Percentiles rank a stretch among this genome's conserved stretches.
These are phyloP conservation scores for Tylopilus sp. DNA, from an alignment of 1,284 basidiomycete species.

Conservation along the genomic window DNA sequence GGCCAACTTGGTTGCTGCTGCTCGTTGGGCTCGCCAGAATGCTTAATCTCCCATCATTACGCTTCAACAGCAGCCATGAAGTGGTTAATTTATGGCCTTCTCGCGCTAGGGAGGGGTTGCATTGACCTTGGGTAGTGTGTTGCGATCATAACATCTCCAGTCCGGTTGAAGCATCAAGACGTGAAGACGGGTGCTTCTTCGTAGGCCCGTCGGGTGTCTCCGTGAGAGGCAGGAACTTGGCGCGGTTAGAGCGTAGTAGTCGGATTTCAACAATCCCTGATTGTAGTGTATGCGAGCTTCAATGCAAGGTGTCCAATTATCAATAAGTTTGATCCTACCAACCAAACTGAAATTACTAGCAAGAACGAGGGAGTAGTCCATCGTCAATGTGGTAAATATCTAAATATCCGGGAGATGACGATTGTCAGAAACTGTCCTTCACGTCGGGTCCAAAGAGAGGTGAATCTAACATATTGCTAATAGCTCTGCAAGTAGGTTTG, in stretches of 20 bases:
- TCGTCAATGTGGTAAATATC: not conserved
- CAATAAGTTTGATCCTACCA: not conserved
- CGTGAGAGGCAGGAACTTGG: slow-evolving; percentile 41
- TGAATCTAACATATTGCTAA: not conserved
- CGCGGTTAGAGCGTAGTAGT: slow-evolving; percentile 41
- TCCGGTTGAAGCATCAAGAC: slow-evolving; percentile 20
- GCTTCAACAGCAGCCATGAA: slow-evolving; percentile 87
- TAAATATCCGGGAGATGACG: not conserved
- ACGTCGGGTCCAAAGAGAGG: not conserved
- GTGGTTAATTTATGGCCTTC: slow-evolving; percentile 45
- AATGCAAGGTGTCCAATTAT: slow-evolving; percentile 5
- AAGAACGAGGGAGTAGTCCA: not conserved
- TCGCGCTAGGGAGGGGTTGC: slow-evolving; percentile 12
- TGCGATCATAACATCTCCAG: slow-evolving; percentile 35
- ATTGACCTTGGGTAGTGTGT: slow-evolving; percentile 50
- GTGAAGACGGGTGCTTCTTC: slow-evolving; percentile 19
- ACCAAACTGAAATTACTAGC: too few relatives aligned
- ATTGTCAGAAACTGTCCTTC: not conserved
- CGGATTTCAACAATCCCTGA: slow-evolving; percentile 65
- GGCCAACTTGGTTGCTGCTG: slow-evolving; percentile 85
- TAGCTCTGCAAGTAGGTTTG: slow-evolving; percentile 1
- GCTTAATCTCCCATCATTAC: slow-evolving; percentile 60
- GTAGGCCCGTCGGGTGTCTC: slow-evolving; percentile 42
- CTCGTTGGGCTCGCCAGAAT: slow-evolving; percentile 84
- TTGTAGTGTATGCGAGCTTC: slow-evolving; percentile 30